Evolutionary conservation across 164 flowering plant genomes (phyloP).

Genomic region (Cinnamomum chago): DNA sequence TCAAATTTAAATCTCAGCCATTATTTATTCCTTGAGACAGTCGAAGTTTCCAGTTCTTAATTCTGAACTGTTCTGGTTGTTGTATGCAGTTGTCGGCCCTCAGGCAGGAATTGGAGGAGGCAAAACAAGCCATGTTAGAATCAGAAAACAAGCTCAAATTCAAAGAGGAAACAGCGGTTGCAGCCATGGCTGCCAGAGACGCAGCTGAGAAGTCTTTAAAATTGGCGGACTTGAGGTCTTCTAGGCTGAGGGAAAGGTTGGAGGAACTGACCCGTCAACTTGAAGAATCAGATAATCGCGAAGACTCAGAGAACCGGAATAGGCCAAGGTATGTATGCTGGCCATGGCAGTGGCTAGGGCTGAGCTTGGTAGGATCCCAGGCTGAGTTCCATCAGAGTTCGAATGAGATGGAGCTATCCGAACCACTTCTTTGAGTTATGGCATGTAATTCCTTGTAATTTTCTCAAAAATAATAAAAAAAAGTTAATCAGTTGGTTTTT

Average conservation of each 20-base stretch:
- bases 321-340: slow-evolving; percentile 76
- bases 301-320: slow-evolving; percentile 34
- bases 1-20: background rate
- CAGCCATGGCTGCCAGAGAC: slow-evolving; percentile 95
- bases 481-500: background rate
- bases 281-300: slow-evolving; percentile 62
- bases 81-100: slow-evolving; percentile 60
- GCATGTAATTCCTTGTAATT: slow-evolving; percentile 1
- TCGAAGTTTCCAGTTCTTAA: background rate
- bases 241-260: slow-evolving; percentile 76
- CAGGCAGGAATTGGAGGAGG: slow-evolving; percentile 73
- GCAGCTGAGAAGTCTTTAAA: slow-evolving; percentile 90
- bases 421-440: slow-evolving; percentile 64
- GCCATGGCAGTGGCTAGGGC: slow-evolving; percentile 98
- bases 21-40: background rate
- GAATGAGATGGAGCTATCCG: slow-evolving; percentile 97
- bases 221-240: slow-evolving; percentile 73
- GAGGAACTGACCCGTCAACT: slow-evolving; percentile 85
- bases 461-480: slow-evolving; percentile 4
- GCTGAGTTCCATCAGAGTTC: slow-evolving; percentile 42
- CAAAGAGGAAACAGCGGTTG: slow-evolving; percentile 90
- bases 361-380: slow-evolving; percentile 61
- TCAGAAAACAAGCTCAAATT: slow-evolving; percentile 79
- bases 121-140: slow-evolving; percentile 64
- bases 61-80: slow-evolving; percentile 3